phyloP scores from a whole-genome alignment of 1,139 yeast species.

The Dujonia santamariae region DNA sequence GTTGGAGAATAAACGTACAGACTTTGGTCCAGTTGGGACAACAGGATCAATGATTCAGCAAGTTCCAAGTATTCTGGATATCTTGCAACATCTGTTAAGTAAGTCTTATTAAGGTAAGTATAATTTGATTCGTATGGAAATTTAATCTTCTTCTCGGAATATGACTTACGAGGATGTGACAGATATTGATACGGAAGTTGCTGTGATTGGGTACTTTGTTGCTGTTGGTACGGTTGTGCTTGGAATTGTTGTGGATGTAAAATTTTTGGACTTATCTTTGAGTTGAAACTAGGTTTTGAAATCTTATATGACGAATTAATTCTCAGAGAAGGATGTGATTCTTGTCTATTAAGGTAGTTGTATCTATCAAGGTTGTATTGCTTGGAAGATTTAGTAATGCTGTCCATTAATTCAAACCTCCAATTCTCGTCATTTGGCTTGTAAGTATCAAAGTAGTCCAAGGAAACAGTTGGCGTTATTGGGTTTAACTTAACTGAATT shows the following conservation, averaged over 20 bases:
- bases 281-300: conserved; percentile 37
- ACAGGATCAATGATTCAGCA: conserved; percentile 42
- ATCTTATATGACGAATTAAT: conserved; percentile 3
- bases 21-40: conserved; percentile 22
- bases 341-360: conserved; percentile 22
- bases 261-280: conserved; percentile 37
- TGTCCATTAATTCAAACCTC: conserved; percentile 42
- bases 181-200: no score
- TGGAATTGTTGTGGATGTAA: conserved; percentile 13
- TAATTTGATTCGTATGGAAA: conserved; percentile 57
- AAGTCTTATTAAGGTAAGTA: conserved; percentile 46
- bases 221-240: background rate
- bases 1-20: conserved; percentile 6
- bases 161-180: conserved; percentile 6
- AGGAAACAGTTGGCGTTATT: conserved; percentile 43
- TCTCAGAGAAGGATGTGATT: conserved; percentile 6
- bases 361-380: conserved; percentile 29
- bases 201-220: no score
- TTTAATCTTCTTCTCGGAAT: conserved; percentile 38
- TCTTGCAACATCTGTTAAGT: conserved; percentile 41
- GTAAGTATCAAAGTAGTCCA: conserved; percentile 47
- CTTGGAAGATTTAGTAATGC: conserved; percentile 31
- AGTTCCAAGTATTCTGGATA: conserved; percentile 50
- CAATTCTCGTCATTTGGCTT: conserved; percentile 48
- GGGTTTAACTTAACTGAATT: conserved; percentile 28